These are phyloP conservation scores for Grosmannia penicillata DNA, from an alignment of 2,329 filamentous ascomycete species.

Conservation along the genomic window DNA sequence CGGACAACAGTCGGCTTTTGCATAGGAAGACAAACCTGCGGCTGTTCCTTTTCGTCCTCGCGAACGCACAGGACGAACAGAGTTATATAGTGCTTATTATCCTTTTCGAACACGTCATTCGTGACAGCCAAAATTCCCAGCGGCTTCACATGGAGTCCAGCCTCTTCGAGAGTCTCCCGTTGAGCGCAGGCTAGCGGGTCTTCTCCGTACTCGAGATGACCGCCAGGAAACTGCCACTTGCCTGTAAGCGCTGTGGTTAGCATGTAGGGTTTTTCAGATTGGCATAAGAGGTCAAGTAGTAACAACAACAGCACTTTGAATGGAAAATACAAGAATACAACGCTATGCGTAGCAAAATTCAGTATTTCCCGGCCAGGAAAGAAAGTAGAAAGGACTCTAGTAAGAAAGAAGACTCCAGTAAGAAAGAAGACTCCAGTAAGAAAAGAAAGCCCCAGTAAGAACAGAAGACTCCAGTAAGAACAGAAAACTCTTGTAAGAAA, in stretches of 20 bases:
- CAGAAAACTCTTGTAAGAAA: too few species aligned
- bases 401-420: too few species aligned
- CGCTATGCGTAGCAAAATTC: too few species aligned
- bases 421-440: too few species aligned
- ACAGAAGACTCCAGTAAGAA: too few species aligned
- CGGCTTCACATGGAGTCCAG: slow-evolving; percentile 40
- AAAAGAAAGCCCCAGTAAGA: too few species aligned
- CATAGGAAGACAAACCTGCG: slow-evolving; percentile 37
- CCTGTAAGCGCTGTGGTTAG: too few species aligned
- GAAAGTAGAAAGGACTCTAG: too few species aligned
- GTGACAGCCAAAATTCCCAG: slow-evolving; percentile 43
- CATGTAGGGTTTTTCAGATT: too few species aligned
- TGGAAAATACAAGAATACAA: background rate
- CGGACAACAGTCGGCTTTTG: background rate
- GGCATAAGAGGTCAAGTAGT: too few species aligned
- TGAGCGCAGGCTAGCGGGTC: slow-evolving; percentile 44
- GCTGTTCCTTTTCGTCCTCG: slow-evolving; percentile 28
- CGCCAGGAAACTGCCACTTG: slow-evolving; percentile 52
- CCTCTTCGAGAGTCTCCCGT: slow-evolving; percentile 58
- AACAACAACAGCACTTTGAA: background rate
- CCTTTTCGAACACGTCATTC: slow-evolving; percentile 47
- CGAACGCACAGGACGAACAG: slow-evolving; percentile 47
- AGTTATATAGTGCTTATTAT: slow-evolving; percentile 61
- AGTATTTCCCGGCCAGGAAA: too few species aligned
- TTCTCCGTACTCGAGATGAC: slow-evolving; percentile 60